phyloP scores from a whole-genome alignment of 1,284 basidiomycete species.

The Sanguinoderma infundibulare region DNA sequence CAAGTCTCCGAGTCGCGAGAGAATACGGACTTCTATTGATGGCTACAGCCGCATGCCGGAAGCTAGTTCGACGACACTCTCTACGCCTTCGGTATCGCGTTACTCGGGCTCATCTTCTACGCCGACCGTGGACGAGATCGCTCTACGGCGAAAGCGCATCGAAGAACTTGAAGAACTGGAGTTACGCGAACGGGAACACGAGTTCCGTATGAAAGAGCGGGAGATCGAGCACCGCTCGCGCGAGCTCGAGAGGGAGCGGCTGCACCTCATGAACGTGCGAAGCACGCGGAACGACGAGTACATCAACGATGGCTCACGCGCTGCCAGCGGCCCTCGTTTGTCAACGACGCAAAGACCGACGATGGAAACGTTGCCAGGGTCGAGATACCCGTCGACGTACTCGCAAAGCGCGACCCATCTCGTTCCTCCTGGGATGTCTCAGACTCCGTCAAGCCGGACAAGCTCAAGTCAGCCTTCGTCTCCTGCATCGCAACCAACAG shows the following conservation, averaged over 20 bases:
- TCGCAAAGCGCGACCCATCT: conserved; percentile 54
- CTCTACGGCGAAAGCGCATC: conserved; percentile 47
- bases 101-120: conserved; percentile 10
- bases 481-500: conserved; percentile 33
- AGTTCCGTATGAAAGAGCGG: conserved; percentile 59
- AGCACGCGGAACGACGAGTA: conserved; percentile 30
- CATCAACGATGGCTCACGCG: conserved; percentile 29
- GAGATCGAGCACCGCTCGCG: conserved; percentile 57
- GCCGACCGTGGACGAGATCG: conserved; percentile 29
- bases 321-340: conserved; percentile 6
- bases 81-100: conserved; percentile 13
- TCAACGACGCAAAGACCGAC: conserved; percentile 23
- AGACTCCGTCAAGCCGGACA: conserved; percentile 18
- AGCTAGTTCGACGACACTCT: conserved; percentile 4
- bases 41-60: conserved; percentile 22
- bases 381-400: conserved; percentile 30
- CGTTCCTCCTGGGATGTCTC: conserved; percentile 38
- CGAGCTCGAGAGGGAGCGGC: conserved; percentile 41
- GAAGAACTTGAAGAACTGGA: conserved; percentile 57
- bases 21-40: conserved; percentile 24
- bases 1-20: conserved; percentile 30
- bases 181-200: conserved; percentile 55
- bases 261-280: conserved; percentile 27
- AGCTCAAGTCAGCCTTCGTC: conserved; percentile 31
- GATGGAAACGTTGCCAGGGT: conserved; percentile 15